Evolutionary conservation across 1,284 basidiomycete genomes (phyloP).

Genomic region (Caloboletus firmus): DNA sequence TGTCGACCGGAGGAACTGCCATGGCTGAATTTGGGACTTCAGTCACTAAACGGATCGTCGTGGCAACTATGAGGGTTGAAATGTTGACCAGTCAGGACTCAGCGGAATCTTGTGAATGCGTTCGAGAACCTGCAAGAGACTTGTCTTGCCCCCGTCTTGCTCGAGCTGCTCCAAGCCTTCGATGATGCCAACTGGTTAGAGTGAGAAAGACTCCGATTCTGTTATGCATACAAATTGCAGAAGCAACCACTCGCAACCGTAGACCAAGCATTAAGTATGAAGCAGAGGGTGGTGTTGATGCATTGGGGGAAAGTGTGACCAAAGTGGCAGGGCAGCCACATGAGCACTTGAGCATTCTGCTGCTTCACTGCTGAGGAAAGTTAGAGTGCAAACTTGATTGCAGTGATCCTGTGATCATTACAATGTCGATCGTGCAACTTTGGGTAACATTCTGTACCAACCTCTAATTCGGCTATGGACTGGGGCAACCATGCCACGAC

Average conservation of each 20-base stretch:
- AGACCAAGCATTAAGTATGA: neutral
- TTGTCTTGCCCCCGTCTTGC: neutral
- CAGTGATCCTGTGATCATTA: too few relatives aligned
- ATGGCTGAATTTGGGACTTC: neutral
- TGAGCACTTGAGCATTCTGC: too few relatives aligned
- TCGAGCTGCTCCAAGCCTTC: neutral
- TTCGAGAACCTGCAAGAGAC: neutral
- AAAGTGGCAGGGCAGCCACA: neutral
- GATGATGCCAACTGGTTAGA: neutral
- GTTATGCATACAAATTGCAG: neutral
- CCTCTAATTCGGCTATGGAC: too few relatives aligned
- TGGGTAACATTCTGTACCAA: too few relatives aligned
- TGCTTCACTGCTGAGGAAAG: too few relatives aligned
- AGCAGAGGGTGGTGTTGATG: neutral
- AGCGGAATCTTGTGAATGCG: too few relatives aligned
- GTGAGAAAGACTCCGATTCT: neutral
- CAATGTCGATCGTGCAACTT: too few relatives aligned
- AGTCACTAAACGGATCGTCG: neutral
- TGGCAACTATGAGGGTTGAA: neutral
- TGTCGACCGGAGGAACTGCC: neutral
- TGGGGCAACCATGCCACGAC: neutral
- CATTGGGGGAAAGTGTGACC: neutral
- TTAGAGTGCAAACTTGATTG: too few relatives aligned
- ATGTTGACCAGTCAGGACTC: too few relatives aligned
- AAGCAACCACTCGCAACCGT: neutral